Base-by-base conservation (phyloP, 225 moss, liverwort and hornwort genomes). In the Antitrichia curtipendula region DNA sequence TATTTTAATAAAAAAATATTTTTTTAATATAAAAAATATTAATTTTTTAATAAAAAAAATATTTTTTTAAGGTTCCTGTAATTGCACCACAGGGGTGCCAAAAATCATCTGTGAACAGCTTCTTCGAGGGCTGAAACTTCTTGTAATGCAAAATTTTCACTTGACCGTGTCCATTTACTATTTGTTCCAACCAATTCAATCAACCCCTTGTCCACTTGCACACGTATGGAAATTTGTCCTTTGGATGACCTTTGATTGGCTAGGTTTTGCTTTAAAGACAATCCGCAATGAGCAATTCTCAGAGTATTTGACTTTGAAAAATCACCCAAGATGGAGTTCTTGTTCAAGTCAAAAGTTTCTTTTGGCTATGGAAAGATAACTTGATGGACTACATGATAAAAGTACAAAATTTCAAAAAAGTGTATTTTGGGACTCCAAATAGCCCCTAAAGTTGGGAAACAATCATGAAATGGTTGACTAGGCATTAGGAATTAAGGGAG, bases 371-470 rank as follows among this genome's bases (percentile, higher is more conserved):
- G 5, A 69, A 69, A 41, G 41, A 41, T 25, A 41, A 24, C 4
- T 40, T 24, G 8, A 40, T 41, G 40, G 13, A 40, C 8, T 24
- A 69, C 0, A 24, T 40, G 2, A 20, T 5, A 41, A 23, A 69
- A 69, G 40, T 40, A 8, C 14, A 8, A 40, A 69, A 69, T 24
- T 24, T 14, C 1, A 8, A 69, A 69, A 40, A 69, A 2, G 0
- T 24, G 4, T 5, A 41, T 14, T 15, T 69, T 5, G 2, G 14
- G 8, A 25, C 8, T 40, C 38, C 2, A 68, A 1, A 1, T 1
- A 24, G 0, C 3, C 8, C 8, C 0, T 25, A 0, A 40, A 41
- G 14, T 69, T 41, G 14, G 14, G 1, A 0, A 40, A 0, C 2
- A 0, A 40, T 14, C 1, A 40, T 24, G 8, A 40, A 40, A 40